Evolutionary conservation across 2,329 filamentous ascomycete genomes (phyloP).

Genomic region (Knufia fluminis): DNA sequence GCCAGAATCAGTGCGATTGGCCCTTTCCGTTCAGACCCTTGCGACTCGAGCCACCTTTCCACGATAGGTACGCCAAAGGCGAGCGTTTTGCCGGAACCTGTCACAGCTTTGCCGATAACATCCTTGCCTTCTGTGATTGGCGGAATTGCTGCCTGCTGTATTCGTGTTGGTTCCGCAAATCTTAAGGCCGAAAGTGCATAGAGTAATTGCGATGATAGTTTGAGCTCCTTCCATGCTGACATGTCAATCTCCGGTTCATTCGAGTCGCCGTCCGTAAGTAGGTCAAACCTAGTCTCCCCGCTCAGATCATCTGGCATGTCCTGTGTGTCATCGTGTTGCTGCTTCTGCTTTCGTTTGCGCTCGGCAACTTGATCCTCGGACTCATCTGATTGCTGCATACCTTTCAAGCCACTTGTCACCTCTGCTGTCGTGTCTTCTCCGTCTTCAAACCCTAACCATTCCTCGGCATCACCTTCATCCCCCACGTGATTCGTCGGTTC

Average conservation of each 20-base stretch:
- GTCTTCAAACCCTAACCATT: conserved; percentile 60
- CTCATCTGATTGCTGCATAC: conserved; percentile 11
- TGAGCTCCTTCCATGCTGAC: conserved; percentile 67
- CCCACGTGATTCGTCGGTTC: conserved; percentile 24
- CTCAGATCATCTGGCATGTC: conserved; percentile 14
- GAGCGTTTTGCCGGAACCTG: conserved; percentile 91
- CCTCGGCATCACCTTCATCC: conserved; percentile 37
- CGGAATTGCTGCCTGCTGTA: conserved; percentile 73
- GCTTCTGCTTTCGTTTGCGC: conserved; percentile 23
- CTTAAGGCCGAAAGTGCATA: conserved; percentile 68
- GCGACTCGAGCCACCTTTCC: conserved; percentile 62
- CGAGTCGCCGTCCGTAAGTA: conserved; percentile 29
- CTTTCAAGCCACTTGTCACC: conserved; percentile 8
- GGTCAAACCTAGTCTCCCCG: conserved; percentile 13
- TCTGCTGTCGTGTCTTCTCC: conserved; percentile 25
- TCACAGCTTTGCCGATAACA: conserved; percentile 90
- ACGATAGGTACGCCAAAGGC: conserved; percentile 91
- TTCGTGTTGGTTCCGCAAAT: conserved; percentile 70
- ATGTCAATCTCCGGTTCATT: conserved; percentile 54
- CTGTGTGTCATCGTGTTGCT: conserved; percentile 24
- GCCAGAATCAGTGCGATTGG: conserved; percentile 76
- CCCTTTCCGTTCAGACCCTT: conserved; percentile 15
- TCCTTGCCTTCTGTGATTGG: conserved; percentile 75
- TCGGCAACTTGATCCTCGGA: conserved; percentile 21
- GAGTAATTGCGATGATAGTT: conserved; percentile 62